phyloP scores from a whole-genome alignment of 495 filamentous ascomycete species.

The Aspergillus funiculosus region DNA sequence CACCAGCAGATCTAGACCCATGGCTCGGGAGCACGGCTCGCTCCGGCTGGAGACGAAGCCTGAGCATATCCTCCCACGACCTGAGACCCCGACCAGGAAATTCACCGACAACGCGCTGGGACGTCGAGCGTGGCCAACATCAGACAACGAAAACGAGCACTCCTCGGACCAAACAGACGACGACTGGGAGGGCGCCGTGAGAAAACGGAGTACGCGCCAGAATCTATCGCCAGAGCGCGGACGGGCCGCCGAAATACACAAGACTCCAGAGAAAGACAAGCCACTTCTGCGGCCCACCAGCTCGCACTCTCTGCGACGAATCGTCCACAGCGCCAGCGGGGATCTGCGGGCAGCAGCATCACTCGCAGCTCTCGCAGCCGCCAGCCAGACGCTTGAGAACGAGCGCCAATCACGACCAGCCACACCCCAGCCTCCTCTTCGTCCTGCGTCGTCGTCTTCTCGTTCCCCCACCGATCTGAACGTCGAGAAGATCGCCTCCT shows the following conservation, averaged over 20 bases:
- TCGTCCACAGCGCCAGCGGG: slow-evolving; percentile 68
- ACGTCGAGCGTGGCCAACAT: slow-evolving; percentile 45
- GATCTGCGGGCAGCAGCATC: slow-evolving; percentile 62
- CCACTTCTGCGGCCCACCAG: slow-evolving; percentile 33
- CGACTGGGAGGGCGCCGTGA: slow-evolving; percentile 10
- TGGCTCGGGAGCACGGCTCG: slow-evolving; percentile 25
- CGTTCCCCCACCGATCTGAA: slow-evolving; percentile 28
- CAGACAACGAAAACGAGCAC: slow-evolving; percentile 38
- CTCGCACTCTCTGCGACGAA: slow-evolving; percentile 65
- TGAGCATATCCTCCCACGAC: slow-evolving; percentile 39
- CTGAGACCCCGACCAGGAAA: slow-evolving; percentile 37
- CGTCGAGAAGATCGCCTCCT: slow-evolving; percentile 48
- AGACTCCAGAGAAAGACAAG: slow-evolving; percentile 33
- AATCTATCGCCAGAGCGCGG: slow-evolving; percentile 1
- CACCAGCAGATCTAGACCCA: slow-evolving; percentile 16
- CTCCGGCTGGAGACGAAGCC: slow-evolving; percentile 40
- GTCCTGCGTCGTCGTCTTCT: no score
- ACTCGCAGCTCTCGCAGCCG: not conserved
- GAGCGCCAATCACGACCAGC: slow-evolving; percentile 19
- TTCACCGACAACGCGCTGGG: slow-evolving; percentile 50
- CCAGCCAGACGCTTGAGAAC: slow-evolving; percentile 23
- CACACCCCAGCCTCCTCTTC: slow-evolving; percentile 18
- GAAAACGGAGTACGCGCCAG: slow-evolving; percentile 7
- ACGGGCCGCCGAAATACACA: slow-evolving; percentile 11
- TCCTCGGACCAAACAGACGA: slow-evolving; percentile 14